Evolutionary conservation across 2,329 filamentous ascomycete genomes (phyloP).

Genomic region (Orbilia brochopaga): DNA sequence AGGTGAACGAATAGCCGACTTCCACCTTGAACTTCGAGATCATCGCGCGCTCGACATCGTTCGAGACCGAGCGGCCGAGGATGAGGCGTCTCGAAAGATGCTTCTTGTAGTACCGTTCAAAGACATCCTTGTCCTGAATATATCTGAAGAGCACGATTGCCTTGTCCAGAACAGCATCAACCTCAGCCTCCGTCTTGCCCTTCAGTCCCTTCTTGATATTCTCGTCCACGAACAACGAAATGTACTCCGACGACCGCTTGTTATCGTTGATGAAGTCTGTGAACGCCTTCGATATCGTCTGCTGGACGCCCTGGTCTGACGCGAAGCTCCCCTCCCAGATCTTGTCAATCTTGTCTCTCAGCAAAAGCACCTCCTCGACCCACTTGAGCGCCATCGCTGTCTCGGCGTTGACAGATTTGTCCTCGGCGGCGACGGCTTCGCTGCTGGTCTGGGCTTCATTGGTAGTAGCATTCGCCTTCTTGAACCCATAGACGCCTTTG

Average conservation of each 20-base stretch:
- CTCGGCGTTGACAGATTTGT: conserved; percentile 62
- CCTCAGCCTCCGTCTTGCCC: conserved; percentile 86
- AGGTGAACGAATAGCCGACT: conserved; percentile 89
- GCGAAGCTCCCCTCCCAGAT: conserved; percentile 77
- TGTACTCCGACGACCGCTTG: conserved; percentile 80
- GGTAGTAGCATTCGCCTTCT: conserved; percentile 66
- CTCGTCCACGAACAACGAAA: conserved; percentile 96
- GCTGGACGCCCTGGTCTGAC: conserved; percentile 77
- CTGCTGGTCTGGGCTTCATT: conserved; percentile 47
- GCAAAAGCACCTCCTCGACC: conserved; percentile 84
- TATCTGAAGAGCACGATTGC: conserved; percentile 87
- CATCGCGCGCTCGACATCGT: conserved; percentile 93
- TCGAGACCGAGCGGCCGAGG: conserved; percentile 85
- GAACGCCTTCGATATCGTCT: conserved; percentile 83
- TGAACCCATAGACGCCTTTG: conserved; percentile 61
- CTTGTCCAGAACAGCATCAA: conserved; percentile 84
- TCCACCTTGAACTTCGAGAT: conserved; percentile 97
- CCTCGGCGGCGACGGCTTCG: conserved; percentile 62
- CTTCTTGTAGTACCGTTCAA: conserved; percentile 98
- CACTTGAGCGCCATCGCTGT: conserved; percentile 89
- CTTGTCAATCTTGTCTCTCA: conserved; percentile 89
- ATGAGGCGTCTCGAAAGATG: conserved; percentile 87
- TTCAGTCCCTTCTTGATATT: conserved; percentile 93
- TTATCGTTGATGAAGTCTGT: conserved; percentile 94
- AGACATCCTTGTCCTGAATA: conserved; percentile 88